phyloP scores from a whole-genome alignment of 352 stramenopile genomes.

The Phytophthora meadii region DNA sequence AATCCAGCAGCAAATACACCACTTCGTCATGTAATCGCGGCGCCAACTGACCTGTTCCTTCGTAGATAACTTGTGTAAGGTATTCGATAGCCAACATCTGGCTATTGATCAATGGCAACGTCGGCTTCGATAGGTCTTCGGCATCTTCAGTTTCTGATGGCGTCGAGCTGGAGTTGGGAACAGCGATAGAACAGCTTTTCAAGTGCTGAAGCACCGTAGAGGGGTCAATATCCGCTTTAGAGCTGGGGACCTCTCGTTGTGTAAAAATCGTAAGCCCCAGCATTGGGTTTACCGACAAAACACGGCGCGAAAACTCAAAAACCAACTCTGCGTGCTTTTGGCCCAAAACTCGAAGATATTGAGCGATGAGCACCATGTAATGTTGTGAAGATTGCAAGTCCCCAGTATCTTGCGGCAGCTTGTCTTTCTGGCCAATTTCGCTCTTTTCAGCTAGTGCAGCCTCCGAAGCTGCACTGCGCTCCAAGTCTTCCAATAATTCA shows the following conservation, averaged over 20 bases:
- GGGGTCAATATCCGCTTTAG: conserved; percentile 71
- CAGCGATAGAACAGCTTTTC: conserved; percentile 58
- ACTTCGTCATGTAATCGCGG: conserved; percentile 80
- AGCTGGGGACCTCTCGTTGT: conserved; percentile 52
- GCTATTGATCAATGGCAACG: conserved; percentile 62
- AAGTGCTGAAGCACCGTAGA: conserved; percentile 68
- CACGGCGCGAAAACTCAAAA: conserved; percentile 82
- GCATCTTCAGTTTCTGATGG: conserved; percentile 12
- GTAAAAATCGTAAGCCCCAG: conserved; percentile 85
- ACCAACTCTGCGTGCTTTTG: conserved; percentile 74
- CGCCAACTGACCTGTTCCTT: conserved; percentile 37
- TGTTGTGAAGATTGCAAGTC: conserved; percentile 48
- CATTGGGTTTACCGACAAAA: conserved; percentile 60
- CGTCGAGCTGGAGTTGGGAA: conserved; percentile 1
- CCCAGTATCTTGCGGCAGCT: conserved; percentile 1
- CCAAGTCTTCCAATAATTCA: conserved; percentile 81
- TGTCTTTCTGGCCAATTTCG: neutral
- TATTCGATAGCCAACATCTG: conserved; percentile 84
- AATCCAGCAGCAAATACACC: conserved; percentile 80
- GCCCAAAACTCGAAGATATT: conserved; percentile 72
- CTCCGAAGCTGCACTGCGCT: conserved; percentile 55
- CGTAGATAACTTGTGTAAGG: conserved; percentile 73
- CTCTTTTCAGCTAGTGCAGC: conserved; percentile 14
- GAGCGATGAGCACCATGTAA: conserved; percentile 67
- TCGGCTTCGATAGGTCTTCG: conserved; percentile 20